phyloP scores from a whole-genome alignment of 257 asterid species.

The Capsicum baccatum region DNA sequence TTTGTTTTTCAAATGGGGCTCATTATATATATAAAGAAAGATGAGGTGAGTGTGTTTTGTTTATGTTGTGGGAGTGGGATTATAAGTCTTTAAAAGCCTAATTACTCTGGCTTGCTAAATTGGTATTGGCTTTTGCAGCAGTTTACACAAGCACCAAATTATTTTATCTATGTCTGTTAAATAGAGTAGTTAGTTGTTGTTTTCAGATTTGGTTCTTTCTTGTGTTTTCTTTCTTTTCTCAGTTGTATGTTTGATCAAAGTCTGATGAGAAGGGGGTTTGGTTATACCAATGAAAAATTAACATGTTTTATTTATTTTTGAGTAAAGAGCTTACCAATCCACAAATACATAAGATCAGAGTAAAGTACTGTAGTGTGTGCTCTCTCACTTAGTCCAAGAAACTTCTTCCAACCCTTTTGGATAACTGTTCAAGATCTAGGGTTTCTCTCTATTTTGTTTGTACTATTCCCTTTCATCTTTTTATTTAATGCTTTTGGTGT shows the following conservation, averaged over 20 bases:
- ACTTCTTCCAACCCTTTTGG: conserved; percentile 47
- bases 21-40: too few relatives aligned
- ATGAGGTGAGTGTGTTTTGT: too few relatives aligned
- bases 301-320: conserved; percentile 54
- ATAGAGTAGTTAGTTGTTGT: background rate
- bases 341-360: conserved; percentile 28
- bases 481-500: conserved; percentile 33
- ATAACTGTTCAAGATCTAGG: conserved; percentile 87
- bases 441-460: conserved; percentile 56
- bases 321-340: conserved; percentile 24
- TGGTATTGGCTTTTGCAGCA: background rate
- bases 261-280: background rate
- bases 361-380: conserved; percentile 29
- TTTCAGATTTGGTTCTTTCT: conserved; percentile 14
- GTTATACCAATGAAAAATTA: conserved; percentile 49
- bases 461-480: conserved; percentile 26
- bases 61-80: too few relatives aligned
- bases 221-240: background rate
- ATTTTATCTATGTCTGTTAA: background rate
- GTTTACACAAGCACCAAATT: conserved; percentile 22
- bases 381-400: conserved; percentile 37
- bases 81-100: too few relatives aligned
- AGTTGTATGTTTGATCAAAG: background rate
- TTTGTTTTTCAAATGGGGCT: too few relatives aligned
- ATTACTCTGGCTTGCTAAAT: too few relatives aligned